Evolutionary conservation across 208 protist genomes (phyloP).

Genomic region (Acanthamoeba castellanii): DNA sequence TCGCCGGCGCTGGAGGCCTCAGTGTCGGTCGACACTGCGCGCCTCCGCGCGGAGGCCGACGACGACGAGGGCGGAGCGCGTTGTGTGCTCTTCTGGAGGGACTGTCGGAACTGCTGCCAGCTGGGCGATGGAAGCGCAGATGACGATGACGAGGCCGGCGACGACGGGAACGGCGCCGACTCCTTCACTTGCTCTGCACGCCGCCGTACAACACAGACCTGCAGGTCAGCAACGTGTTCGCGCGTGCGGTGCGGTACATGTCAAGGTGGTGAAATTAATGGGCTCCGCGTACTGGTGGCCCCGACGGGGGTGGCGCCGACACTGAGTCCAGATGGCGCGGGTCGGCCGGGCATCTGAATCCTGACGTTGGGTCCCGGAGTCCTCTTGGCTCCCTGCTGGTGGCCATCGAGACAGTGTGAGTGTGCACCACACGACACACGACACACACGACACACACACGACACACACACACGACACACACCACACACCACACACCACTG

Average conservation of each 20-base stretch:
- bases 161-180: neutral
- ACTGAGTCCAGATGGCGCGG: neutral
- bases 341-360: neutral
- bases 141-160: neutral
- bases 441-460: no score
- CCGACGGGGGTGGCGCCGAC: neutral
- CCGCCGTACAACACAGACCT: neutral
- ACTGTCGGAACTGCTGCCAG: constrained; percentile 1
- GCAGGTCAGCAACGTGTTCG: neutral
- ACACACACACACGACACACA: no score
- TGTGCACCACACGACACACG: no score
- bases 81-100: neutral
- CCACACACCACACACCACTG: no score
- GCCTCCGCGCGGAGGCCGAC: neutral
- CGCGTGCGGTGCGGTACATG: neutral
- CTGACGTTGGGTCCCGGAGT: neutral
- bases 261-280: no score
- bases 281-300: neutral
- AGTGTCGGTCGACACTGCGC: neutral
- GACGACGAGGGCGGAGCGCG: neutral
- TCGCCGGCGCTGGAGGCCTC: neutral
- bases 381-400: neutral
- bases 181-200: neutral
- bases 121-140: neutral
- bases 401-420: no score